Evolutionary conservation across 192 early-diverging fungal genomes (phyloP), one percentile per base, ranked within the genome.

Genomic region (Umbelopsis isabellina): DNA sequence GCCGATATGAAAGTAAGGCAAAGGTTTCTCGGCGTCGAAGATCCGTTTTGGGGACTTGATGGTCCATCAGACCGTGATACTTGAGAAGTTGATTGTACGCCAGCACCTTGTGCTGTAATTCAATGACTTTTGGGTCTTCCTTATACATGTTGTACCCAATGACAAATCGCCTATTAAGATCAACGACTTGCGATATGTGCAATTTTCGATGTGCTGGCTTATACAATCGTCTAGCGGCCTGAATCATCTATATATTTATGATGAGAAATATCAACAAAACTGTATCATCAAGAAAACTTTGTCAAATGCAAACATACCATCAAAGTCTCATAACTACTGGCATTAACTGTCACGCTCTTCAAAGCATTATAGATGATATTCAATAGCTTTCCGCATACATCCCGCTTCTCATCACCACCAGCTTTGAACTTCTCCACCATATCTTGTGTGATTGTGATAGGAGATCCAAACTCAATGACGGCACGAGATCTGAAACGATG

Each of bases 381-480:
- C 77, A 99, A 70, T 27, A 98, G 82, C 69, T 85, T 85, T 18
- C 84, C 82, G 73, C 92, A 91, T 2, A 96, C 95, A 41, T 91
- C 75, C 20, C 96, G 86, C 79, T 94, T 95, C 3, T 90, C 87
- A 1, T 74, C 67, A 6, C 96, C 97, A 53, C 96, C 96, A 44
- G 79, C 76, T 65, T 83, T 88, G 82, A 91, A 99, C 77, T 88
- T 87, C 27, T 90, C 89, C n/a, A 99, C 93, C 12, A 93, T 79
- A 69, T 94, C 92, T 8, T 75, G 72, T 7, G 90, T 79, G 11
- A 99, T 86, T 7, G 86, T 84, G 51, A 99, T 90, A 0, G 95
- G 94, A 44, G 91, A 85, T 48, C 97, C 96, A 86, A 95, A 99
- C 82, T 99, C 96, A 58, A 98, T 88, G 25, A 97, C 97, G 13